Evolutionary conservation across 257 asterid genomes (phyloP).

Genomic region (Przewalskia tangutica): DNA sequence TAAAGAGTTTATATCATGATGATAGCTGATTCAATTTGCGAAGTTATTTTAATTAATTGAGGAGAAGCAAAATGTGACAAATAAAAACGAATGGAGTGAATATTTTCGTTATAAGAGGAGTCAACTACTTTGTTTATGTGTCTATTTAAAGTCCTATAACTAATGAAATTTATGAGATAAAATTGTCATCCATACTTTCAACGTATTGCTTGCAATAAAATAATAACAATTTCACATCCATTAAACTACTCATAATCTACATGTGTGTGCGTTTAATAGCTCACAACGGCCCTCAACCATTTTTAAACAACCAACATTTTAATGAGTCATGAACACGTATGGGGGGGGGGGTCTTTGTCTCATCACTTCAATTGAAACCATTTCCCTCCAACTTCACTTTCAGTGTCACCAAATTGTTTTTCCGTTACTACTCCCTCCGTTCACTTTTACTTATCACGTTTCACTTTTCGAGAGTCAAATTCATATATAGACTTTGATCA

Average conservation of each 20-base stretch:
- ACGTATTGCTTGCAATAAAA: neutral
- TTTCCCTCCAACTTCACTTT: neutral
- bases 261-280: neutral
- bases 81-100: neutral
- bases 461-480: too few species aligned
- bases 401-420: too few species aligned
- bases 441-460: too few species aligned
- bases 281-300: neutral
- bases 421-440: too few species aligned
- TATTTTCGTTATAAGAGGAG: neutral
- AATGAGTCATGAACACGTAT: constrained; percentile 19
- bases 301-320: neutral
- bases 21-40: neutral
- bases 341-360: too few species aligned
- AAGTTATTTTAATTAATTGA: neutral
- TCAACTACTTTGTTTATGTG: neutral
- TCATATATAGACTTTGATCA: too few species aligned
- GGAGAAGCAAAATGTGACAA: neutral
- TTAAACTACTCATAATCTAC: neutral
- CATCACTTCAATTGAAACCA: neutral
- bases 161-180: too few species aligned
- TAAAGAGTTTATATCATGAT: too few species aligned
- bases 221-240: neutral
- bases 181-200: too few species aligned
- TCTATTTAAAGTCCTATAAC: neutral